A percentile compares a stretch with the other conserved stretches of the same genome.
Evolutionary conservation across 305 asterid genomes (phyloP).

Genomic region (Plantago coronopus): DNA sequence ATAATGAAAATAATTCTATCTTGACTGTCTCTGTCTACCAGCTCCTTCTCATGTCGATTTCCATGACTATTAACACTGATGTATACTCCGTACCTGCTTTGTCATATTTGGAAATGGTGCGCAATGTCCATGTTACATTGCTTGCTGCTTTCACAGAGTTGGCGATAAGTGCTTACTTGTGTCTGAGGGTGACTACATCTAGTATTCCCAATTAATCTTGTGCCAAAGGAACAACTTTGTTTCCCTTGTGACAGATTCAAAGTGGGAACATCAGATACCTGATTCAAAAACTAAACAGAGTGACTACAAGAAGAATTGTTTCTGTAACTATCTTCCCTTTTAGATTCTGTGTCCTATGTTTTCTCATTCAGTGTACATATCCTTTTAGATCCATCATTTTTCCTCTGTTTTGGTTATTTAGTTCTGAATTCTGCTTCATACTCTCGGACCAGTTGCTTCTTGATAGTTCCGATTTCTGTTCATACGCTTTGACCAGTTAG

Average conservation of each 20-base stretch:
- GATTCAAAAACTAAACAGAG: not conserved
- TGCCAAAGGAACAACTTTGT: not conserved
- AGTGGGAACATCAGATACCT: not conserved
- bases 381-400: too few relatives aligned
- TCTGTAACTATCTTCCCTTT: not conserved
- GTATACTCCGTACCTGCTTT: not conserved
- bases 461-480: too few relatives aligned
- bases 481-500: too few relatives aligned
- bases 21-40: not conserved
- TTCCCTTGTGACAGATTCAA: too few relatives aligned
- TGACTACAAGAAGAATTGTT: not conserved
- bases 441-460: too few relatives aligned
- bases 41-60: not conserved
- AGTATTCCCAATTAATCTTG: not conserved
- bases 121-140: not conserved
- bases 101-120: not conserved
- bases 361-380: too few relatives aligned
- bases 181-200: slow-evolving; percentile 7
- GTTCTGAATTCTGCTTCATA: too few relatives aligned
- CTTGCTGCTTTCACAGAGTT: slow-evolving; percentile 3
- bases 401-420: too few relatives aligned
- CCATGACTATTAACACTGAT: not conserved
- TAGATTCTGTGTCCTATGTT: too few relatives aligned
- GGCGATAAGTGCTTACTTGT: not conserved
- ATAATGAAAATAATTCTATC: not conserved